These are phyloP conservation scores for Geotrichum restrictum DNA, from an alignment of 1,139 yeast genomes.

Conservation along the genomic window DNA sequence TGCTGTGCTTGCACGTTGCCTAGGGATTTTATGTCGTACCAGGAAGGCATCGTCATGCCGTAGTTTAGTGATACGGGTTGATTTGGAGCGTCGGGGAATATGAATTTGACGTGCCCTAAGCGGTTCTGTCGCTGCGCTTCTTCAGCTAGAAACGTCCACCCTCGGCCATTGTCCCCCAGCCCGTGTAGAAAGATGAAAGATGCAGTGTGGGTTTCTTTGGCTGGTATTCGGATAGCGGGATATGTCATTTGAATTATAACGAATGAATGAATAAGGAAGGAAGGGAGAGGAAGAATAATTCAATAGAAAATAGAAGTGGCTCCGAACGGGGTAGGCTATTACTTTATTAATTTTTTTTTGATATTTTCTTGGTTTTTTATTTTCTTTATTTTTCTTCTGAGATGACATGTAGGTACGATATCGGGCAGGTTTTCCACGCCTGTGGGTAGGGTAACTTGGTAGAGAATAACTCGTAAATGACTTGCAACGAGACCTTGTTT, in stretches of 20 bases:
- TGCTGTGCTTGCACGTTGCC: slow-evolving; percentile 47
- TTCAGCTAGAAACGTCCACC: slow-evolving; percentile 73
- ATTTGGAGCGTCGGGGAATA: slow-evolving; percentile 88
- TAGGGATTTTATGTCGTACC: slow-evolving; percentile 77
- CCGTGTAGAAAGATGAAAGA: slow-evolving; percentile 85
- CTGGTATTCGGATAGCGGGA: slow-evolving; percentile 27
- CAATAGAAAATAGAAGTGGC: too few species aligned
- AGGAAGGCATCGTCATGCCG: slow-evolving; percentile 69
- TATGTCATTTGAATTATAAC: slow-evolving; percentile 15
- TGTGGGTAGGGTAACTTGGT: too few species aligned
- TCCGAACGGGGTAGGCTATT: too few species aligned
- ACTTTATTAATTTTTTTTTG: too few species aligned
- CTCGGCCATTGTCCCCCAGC: slow-evolving; percentile 83
- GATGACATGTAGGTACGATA: too few species aligned
- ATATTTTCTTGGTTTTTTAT: too few species aligned
- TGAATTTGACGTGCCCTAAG: slow-evolving; percentile 61
- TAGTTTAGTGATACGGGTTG: slow-evolving; percentile 65
- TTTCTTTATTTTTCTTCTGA: too few species aligned
- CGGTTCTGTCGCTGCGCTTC: slow-evolving; percentile 41
- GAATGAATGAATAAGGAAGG: too few species aligned
- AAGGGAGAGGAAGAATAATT: too few species aligned
- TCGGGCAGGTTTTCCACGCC: too few species aligned
- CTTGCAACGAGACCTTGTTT: too few species aligned
- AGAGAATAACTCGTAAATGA: too few species aligned
- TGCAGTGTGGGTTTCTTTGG: slow-evolving; percentile 45